Base-by-base conservation (phyloP, 139 green algal genomes). In the Choricystis sp. region DNA sequence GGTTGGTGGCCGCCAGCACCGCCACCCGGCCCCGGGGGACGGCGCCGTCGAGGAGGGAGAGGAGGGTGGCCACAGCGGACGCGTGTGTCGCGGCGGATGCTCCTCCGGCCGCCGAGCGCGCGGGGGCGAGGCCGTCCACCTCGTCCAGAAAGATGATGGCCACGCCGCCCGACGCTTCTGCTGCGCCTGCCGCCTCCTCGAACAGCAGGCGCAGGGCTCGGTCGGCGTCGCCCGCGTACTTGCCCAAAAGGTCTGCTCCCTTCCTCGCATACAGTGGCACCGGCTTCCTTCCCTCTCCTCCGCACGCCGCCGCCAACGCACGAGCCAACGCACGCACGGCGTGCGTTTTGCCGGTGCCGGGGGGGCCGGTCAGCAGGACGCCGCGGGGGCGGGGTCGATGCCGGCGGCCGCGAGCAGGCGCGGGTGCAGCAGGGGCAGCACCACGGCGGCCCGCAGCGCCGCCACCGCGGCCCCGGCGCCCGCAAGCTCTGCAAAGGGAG, bases 91-190 rank as follows among this genome's bases (percentile, higher is more conserved):
- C 21, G 23, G 29, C 24, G 0, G n/a, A 19, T 2, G 31, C 23
- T 49, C 65, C 26, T 26, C 55, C 31, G 40, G 52, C 65, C 27
- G 63, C 60, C 22, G 55, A 27, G 19, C 69, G 60, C 16, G 66
- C 58, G 0, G 85, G 88, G 23, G 77, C 83, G 31, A 94, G 77
- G 3, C 79, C 86, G 61, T 94, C 87, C 28, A 94, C 77, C 79
- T 95, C 87, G 68, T 95, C 87, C 26, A 95, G 79, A 77, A 95
- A 94, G 59, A 95, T 87, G 67, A 95, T 88, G 20, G 79, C 78
- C 20, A 87, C 87, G 9, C 82, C 76, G 9, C 49, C 28, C 62
- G 63, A 4, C 27, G 57, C 25, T n/a, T n/a, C n/a, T n/a, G n/a
- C n/a, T n/a, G n/a, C n/a, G n/a, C n/a, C n/a, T n/a, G n/a, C n/a